Percentiles rank a stretch among this genome's conserved stretches.
These are phyloP conservation scores for Colletotrichum liriopes DNA, from an alignment of 2,329 filamentous ascomycete species.

Conservation along the genomic window DNA sequence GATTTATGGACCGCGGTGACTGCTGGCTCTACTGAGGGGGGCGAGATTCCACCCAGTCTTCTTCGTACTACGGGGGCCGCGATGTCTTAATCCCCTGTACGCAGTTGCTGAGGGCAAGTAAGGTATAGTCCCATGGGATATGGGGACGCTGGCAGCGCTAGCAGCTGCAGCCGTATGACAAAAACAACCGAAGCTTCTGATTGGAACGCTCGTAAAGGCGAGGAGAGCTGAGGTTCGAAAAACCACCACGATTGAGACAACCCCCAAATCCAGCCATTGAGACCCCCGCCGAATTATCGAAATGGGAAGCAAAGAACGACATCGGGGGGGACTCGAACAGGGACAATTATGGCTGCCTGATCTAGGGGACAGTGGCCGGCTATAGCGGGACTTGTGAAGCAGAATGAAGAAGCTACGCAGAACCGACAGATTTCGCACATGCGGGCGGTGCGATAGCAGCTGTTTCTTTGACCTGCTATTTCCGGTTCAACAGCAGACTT, in stretches of 20 bases:
- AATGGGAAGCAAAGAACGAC: not conserved
- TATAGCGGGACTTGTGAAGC: not conserved
- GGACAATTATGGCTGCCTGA: conserved; percentile 26
- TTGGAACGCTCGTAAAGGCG: conserved; percentile 27
- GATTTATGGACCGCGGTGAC: not conserved
- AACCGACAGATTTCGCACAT: conserved; percentile 6
- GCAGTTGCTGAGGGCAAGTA: not conserved
- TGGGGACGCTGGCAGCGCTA: conserved; percentile 31
- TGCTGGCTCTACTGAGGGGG: not conserved
- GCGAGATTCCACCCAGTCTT: conserved; percentile 11
- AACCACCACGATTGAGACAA: conserved; percentile 1
- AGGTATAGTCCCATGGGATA: conserved; percentile 12
- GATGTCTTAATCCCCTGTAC: conserved; percentile 2
- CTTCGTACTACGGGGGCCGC: conserved; percentile 27
- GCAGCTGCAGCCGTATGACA: conserved; percentile 34
- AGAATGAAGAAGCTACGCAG: not conserved
- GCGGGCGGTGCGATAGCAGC: not conserved
- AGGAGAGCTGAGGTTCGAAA: not conserved
- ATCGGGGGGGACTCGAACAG: not conserved
- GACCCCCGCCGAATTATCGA: not conserved
- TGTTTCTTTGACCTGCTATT: conserved; percentile 12
- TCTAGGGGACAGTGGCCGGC: not conserved
- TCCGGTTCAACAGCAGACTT: not conserved
- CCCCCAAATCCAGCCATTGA: not conserved
- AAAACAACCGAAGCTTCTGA: conserved; percentile 9